Evolutionary conservation across 1,284 basidiomycete species (phyloP).

Genomic region (Wallemia ichthyophaga): DNA sequence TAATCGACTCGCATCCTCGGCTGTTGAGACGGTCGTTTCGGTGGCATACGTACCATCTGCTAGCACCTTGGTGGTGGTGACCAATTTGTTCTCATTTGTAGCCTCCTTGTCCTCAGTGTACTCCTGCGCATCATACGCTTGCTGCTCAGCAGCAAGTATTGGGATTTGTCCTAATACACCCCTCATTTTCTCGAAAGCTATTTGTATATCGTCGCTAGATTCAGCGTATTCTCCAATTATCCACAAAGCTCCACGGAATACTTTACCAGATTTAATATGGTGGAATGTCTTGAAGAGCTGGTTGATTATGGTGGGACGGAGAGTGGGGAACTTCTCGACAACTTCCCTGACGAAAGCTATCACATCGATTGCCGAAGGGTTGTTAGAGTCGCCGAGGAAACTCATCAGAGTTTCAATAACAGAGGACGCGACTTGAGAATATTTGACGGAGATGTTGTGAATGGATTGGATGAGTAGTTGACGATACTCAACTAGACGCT

Average conservation of each 20-base stretch:
- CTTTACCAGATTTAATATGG: slow-evolving; percentile 89
- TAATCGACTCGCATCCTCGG: slow-evolving; percentile 30
- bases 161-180: slow-evolving; percentile 84
- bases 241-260: slow-evolving; percentile 89
- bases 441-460: slow-evolving; percentile 83
- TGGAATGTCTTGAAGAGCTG: slow-evolving; percentile 56
- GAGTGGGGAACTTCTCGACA: slow-evolving; percentile 82
- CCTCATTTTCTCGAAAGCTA: slow-evolving; percentile 48
- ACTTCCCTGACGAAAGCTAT: slow-evolving; percentile 89
- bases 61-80: slow-evolving; percentile 31
- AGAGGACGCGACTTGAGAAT: slow-evolving; percentile 88
- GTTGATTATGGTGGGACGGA: slow-evolving; percentile 56
- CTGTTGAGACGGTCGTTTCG: slow-evolving; percentile 60
- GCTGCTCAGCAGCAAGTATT: slow-evolving; percentile 62
- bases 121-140: slow-evolving; percentile 23
- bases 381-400: slow-evolving; percentile 86
- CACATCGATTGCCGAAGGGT: slow-evolving; percentile 80
- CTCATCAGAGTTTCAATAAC: slow-evolving; percentile 96
- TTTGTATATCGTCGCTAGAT: slow-evolving; percentile 29
- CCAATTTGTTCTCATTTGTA: slow-evolving; percentile 15
- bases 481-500: slow-evolving; percentile 74
- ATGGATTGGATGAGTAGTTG: slow-evolving; percentile 93
- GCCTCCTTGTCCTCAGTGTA: slow-evolving; percentile 13
- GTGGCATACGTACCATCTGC: slow-evolving; percentile 97
- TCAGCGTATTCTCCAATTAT: slow-evolving; percentile 88